Conservation (phyloP, 768 basidiomycete species). For the Panus rudis region DNA sequence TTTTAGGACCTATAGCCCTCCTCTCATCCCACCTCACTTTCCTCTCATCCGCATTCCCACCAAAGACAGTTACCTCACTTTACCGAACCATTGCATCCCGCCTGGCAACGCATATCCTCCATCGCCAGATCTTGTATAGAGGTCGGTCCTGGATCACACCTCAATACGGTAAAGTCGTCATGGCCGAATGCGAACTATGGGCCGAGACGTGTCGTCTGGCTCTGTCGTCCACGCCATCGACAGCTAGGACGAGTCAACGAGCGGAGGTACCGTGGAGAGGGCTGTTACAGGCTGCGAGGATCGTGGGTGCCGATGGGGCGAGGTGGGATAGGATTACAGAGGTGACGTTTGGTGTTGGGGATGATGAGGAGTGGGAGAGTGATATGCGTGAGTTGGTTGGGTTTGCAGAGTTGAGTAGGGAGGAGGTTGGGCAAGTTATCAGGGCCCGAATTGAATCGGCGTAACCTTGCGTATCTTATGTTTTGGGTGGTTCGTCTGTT, state of each 20-base stretch:
- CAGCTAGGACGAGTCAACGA: too few relatives aligned
- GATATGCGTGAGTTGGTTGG: conserved; percentile 46
- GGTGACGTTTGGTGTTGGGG: conserved; percentile 38
- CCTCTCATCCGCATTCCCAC: conserved; percentile 59
- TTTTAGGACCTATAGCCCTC: conserved; percentile 71
- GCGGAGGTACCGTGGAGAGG: conserved; percentile 74
- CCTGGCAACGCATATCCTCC: conserved; percentile 71
- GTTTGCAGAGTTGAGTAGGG: conserved; percentile 52
- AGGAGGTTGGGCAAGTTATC: conserved; percentile 54
- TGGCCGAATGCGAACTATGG: conserved; percentile 77
- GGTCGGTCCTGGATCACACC: conserved; percentile 53
- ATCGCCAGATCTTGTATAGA: conserved; percentile 76
- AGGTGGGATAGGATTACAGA: conserved; percentile 41
- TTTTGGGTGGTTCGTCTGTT: conserved; percentile 6
- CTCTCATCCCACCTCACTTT: conserved; percentile 74
- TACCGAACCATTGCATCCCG: conserved; percentile 72
- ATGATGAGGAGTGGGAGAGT: conserved; percentile 45
- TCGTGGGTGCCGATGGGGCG: conserved; percentile 57
- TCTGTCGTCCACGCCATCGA: conserved; percentile 37
- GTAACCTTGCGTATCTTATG: too few relatives aligned
- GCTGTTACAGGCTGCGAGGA: conserved; percentile 60
- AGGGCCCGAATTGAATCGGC: conserved; percentile 36
- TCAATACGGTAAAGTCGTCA: conserved; percentile 53
- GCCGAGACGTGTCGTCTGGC: conserved; percentile 67
- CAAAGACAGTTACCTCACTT: conserved; percentile 45